Evolutionary conservation across 2,329 filamentous ascomycete species (phyloP).

Genomic region (Lecanosticta acicola): DNA sequence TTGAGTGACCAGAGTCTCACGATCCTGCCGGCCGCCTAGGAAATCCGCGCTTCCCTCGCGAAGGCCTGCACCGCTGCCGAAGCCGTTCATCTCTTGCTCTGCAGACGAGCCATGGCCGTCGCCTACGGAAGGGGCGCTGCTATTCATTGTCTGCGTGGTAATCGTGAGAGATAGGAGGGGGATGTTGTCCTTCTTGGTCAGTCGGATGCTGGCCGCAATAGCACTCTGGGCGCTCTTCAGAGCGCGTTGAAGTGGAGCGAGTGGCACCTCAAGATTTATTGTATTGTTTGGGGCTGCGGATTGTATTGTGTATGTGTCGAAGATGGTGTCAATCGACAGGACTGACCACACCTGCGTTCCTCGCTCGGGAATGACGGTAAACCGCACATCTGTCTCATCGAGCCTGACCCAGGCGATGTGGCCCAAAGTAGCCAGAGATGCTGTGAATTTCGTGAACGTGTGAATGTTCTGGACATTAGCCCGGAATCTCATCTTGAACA

Average conservation of each 20-base stretch:
- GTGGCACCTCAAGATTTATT: constrained; percentile 92
- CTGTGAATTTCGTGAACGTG: constrained; percentile 50
- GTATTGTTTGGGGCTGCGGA: constrained; percentile 77
- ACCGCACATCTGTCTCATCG: constrained; percentile 79
- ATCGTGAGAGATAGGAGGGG: constrained; percentile 89
- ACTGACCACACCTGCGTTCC: constrained; percentile 84
- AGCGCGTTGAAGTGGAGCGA: constrained; percentile 83
- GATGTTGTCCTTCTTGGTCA: constrained; percentile 86
- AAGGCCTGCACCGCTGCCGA: constrained; percentile 15
- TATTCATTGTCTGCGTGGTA: constrained; percentile 62
- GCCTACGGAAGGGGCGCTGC: constrained; percentile 38
- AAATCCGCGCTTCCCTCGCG: constrained; percentile 26
- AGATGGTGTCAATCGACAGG: constrained; percentile 63
- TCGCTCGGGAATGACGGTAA: constrained; percentile 91
- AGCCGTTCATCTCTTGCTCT: constrained; percentile 33
- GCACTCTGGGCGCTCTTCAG: constrained; percentile 81
- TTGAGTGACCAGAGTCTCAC: constrained; percentile 89
- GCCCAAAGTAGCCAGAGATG: constrained; percentile 60
- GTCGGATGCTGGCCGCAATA: constrained; percentile 72
- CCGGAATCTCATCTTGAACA: constrained; percentile 37
- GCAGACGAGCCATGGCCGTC: constrained; percentile 20
- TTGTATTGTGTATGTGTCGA: constrained; percentile 77
- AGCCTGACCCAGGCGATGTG: constrained; percentile 89
- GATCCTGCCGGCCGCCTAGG: constrained; percentile 59
- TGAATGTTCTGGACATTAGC: constrained; percentile 33